Base-by-base conservation (phyloP, 1,139 yeast species). In the Magnusiomyces paraingens region DNA sequence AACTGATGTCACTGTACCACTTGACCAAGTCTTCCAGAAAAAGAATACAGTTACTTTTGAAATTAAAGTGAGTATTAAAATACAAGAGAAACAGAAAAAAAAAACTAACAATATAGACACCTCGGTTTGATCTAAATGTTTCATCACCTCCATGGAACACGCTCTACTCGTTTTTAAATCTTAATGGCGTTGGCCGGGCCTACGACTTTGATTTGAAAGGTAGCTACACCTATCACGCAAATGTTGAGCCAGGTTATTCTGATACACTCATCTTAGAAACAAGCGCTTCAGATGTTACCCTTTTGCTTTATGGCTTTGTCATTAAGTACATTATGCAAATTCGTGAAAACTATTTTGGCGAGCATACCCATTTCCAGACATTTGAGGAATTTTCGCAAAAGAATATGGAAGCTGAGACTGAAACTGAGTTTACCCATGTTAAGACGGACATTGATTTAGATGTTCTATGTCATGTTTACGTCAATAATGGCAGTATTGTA, bases 81-180 rank as follows among this genome's bases (percentile, higher is more conserved):
- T 18, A 17, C 4, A 26, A 26, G 32, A 26, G 8, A 26, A 26
- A 26, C 4, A 26, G 32, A 26, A 26, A 26, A 26, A 8, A 26
- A 26, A 4, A 5, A 26, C 8, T 36, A 14, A 36, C 18, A 18
- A 26, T 21, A 4, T 26, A 52, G 42, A 85, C 96, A 0, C 82
- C 89, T 0, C 70, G 70, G 52, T 81, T 89, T 61, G 79, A 83
- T 52, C 64, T 91, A 49, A 73, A 79, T 0, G 69, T 91, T 4
- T 86, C 83, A 57, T 81, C 94, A 0, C 98, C 98, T 0, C 85
- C 93, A 0, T 93, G 98, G 96, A 95, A 89, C 64, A 90, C 98
- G 0, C 73, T 83, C 17, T 79, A 83, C 59, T 84, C 86, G 49
- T 93, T 91, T 61, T 68, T 86, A 71, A 77, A 76, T 51, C 74